phyloP scores from a whole-genome alignment of 2,329 filamentous ascomycete genomes.

The Lachnellula occidentalis region DNA sequence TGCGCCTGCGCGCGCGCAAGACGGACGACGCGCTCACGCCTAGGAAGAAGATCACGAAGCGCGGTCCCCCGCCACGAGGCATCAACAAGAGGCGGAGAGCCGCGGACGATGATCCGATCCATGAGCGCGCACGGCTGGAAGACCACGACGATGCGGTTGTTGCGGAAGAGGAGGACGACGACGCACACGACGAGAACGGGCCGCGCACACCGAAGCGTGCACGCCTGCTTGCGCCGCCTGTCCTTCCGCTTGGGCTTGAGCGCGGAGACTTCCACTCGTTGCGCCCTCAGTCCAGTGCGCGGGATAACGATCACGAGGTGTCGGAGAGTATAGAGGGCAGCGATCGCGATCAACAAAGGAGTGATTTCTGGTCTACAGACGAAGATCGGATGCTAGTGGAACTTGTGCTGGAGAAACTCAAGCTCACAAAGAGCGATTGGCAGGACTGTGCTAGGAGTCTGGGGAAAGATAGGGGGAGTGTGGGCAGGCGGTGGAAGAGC shows the following conservation, averaged over 20 bases:
- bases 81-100: slow-evolving; percentile 49
- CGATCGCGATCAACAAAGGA: not conserved
- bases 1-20: slow-evolving; percentile 48
- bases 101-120: slow-evolving; percentile 41
- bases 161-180: slow-evolving; percentile 15
- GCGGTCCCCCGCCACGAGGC: slow-evolving; percentile 39
- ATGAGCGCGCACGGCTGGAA: slow-evolving; percentile 34
- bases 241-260: slow-evolving; percentile 54
- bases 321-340: slow-evolving; percentile 28
- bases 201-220: slow-evolving; percentile 51
- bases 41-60: slow-evolving; percentile 46
- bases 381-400: slow-evolving; percentile 63
- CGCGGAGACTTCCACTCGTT: slow-evolving; percentile 50
- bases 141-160: slow-evolving; percentile 16
- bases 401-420: slow-evolving; percentile 61
- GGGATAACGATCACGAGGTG: slow-evolving; percentile 27
- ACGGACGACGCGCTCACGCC: slow-evolving; percentile 17
- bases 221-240: slow-evolving; percentile 53
- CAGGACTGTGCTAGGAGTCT: slow-evolving; percentile 60
- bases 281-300: not conserved
- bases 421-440: slow-evolving; percentile 60
- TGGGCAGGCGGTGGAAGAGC: slow-evolving; percentile 58
- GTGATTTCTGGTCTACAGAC: slow-evolving; percentile 51
- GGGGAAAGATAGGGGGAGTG: slow-evolving; percentile 52
- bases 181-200: slow-evolving; percentile 4